A percentile compares a stretch with the other conserved stretches of the same genome.
Evolutionary conservation across 2,329 filamentous ascomycete genomes (phyloP).

Genomic region (Neonectria sp.): DNA sequence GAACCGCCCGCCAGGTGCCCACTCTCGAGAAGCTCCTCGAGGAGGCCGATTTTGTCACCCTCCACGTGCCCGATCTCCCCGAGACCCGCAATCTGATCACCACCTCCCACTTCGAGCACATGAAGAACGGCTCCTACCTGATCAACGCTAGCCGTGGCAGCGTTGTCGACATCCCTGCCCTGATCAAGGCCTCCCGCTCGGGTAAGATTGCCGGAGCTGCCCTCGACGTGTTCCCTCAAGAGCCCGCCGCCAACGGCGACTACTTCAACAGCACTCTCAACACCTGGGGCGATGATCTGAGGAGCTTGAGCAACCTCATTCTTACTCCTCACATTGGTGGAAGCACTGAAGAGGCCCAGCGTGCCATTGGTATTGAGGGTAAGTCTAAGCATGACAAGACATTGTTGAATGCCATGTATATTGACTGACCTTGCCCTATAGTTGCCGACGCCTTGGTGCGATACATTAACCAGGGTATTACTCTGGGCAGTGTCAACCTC

Average conservation of each 20-base stretch:
- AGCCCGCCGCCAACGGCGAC: slow-evolving; percentile 94
- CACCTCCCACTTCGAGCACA: slow-evolving; percentile 82
- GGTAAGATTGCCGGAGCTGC: slow-evolving; percentile 94
- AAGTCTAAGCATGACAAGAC: slow-evolving; percentile 34
- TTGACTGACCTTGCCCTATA: slow-evolving; percentile 48
- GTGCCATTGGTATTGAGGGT: slow-evolving; percentile 93
- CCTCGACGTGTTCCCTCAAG: slow-evolving; percentile 95
- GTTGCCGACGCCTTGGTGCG: slow-evolving; percentile 89
- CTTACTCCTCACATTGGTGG: slow-evolving; percentile 97
- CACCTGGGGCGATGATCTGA: slow-evolving; percentile 87
- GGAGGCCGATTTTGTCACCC: slow-evolving; percentile 90
- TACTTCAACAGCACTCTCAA: slow-evolving; percentile 93
- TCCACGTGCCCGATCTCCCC: slow-evolving; percentile 93
- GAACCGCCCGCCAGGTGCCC: slow-evolving; percentile 87
- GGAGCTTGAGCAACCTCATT: slow-evolving; percentile 90
- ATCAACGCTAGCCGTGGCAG: slow-evolving; percentile 97
- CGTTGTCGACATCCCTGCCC: slow-evolving; percentile 92
- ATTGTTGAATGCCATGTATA: neutral
- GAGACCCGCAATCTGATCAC: slow-evolving; percentile 96
- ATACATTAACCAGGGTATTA: slow-evolving; percentile 96
- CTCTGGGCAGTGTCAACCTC: slow-evolving; percentile 93
- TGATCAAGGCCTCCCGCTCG: slow-evolving; percentile 87
- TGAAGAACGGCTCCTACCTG: slow-evolving; percentile 94
- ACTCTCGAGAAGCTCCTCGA: slow-evolving; percentile 83
- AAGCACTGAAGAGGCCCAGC: slow-evolving; percentile 97